Evolutionary conservation across 176 grass and related monocot genomes (phyloP).

Genomic region (Cenchrus americanus): DNA sequence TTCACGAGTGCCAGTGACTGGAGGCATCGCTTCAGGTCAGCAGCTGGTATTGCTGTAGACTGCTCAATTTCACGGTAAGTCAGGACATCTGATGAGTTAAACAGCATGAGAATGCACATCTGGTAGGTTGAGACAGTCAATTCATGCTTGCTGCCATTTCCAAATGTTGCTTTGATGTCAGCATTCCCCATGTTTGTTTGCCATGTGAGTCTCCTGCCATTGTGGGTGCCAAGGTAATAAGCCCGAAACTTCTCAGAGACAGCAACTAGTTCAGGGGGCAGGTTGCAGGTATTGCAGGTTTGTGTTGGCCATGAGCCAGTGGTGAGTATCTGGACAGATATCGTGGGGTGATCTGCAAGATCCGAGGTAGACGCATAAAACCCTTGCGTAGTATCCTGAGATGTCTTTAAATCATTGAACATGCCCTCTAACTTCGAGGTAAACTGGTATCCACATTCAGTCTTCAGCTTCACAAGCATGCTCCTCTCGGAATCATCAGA

Average conservation of each 20-base stretch:
- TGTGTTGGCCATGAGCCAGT: conserved; percentile 91
- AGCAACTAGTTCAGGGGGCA: conserved; percentile 66
- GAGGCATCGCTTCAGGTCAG: conserved; percentile 78
- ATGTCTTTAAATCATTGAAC: conserved; percentile 74
- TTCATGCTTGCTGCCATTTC: conserved; percentile 77
- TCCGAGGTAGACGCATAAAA: conserved; percentile 63
- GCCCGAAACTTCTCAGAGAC: conserved; percentile 76
- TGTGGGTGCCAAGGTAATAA: conserved; percentile 89
- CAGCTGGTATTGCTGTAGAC: conserved; percentile 62
- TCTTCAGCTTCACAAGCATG: conserved; percentile 83
- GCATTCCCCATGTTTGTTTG: conserved; percentile 88
- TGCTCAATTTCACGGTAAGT: conserved; percentile 78
- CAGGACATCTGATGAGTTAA: conserved; percentile 64
- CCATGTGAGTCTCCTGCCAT: conserved; percentile 80
- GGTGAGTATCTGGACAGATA: conserved; percentile 84
- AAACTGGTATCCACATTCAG: conserved; percentile 85
- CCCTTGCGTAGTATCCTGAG: conserved; percentile 69
- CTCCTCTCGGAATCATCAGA: conserved; percentile 80
- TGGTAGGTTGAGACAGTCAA: conserved; percentile 88
- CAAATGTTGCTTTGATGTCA: conserved; percentile 84
- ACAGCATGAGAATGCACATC: conserved; percentile 87
- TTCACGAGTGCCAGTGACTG: conserved; percentile 81
- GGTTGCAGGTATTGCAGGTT: conserved; percentile 62
- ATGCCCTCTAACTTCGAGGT: conserved; percentile 90
- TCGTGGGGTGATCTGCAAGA: conserved; percentile 50